These are phyloP conservation scores for Fennellomyces sp. DNA, from an alignment of 371 early-diverging fungal species.

Conservation along the genomic window DNA sequence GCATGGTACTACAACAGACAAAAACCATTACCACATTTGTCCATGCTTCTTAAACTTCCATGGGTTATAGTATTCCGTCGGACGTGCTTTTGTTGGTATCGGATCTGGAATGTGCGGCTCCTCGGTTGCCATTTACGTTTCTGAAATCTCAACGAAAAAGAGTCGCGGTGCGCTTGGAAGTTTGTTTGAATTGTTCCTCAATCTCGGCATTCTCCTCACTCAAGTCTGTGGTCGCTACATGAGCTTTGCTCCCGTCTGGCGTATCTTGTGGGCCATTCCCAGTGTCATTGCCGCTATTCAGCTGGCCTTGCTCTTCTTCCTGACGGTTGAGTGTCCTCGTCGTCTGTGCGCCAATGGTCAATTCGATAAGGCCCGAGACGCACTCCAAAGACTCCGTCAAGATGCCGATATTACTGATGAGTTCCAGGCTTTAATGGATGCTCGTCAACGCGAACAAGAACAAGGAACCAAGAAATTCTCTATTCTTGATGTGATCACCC, in stretches of 20 bases:
- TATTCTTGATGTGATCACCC: slow-evolving; percentile 39
- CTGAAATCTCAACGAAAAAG: slow-evolving; percentile 80
- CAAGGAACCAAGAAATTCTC: slow-evolving; percentile 26
- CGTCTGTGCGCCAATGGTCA: slow-evolving; percentile 60
- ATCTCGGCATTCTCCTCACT: slow-evolving; percentile 76
- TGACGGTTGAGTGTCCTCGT: slow-evolving; percentile 82
- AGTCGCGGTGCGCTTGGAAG: slow-evolving; percentile 74
- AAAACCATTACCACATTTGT: background rate
- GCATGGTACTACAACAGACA: slow-evolving; percentile 30
- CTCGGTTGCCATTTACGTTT: slow-evolving; percentile 72
- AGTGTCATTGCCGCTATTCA: slow-evolving; percentile 71
- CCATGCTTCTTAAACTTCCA: background rate
- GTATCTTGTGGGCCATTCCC: slow-evolving; percentile 63
- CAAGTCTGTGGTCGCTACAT: slow-evolving; percentile 68
- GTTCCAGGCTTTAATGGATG: slow-evolving; percentile 29
- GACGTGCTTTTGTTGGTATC: slow-evolving; percentile 87
- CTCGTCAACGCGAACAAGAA: slow-evolving; percentile 42
- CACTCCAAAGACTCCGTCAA: slow-evolving; percentile 66
- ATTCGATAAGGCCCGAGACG: slow-evolving; percentile 52
- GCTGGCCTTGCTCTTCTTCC: slow-evolving; percentile 52
- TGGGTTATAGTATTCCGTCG: slow-evolving; percentile 51
- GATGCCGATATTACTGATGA: slow-evolving; percentile 46
- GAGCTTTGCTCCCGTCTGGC: slow-evolving; percentile 67
- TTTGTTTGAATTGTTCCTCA: slow-evolving; percentile 61
- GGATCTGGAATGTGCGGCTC: slow-evolving; percentile 74